Conservation (phyloP, 331 rosid genomes). For the Malus hybrid region DNA sequence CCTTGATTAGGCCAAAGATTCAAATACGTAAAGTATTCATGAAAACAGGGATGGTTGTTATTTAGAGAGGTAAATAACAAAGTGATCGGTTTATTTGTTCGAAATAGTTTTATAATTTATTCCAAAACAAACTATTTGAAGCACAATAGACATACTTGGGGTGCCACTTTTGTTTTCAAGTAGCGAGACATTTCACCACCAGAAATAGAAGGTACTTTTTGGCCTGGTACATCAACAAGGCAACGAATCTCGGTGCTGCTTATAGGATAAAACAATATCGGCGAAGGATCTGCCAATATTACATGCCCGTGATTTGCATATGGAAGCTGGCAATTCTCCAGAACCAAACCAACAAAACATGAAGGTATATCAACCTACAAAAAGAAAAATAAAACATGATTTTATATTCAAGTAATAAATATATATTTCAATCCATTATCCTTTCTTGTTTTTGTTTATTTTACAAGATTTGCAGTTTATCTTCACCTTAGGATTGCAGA, state of each 20-base stretch:
- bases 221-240: constrained; percentile 18
- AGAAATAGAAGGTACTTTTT: constrained; percentile 12
- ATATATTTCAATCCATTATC: neutral
- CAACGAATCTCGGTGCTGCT: constrained; percentile 20
- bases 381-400: neutral
- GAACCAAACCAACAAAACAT: constrained; percentile 18
- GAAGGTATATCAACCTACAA: constrained; percentile 15
- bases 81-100: neutral
- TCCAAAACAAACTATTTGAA: neutral
- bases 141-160: constrained; percentile 4
- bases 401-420: neutral
- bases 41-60: neutral
- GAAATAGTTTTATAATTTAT: neutral
- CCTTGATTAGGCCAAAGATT: neutral
- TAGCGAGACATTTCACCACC: constrained; percentile 16
- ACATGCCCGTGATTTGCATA: constrained; percentile 13
- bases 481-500: constrained; percentile 10
- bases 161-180: constrained; percentile 15
- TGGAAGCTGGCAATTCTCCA: constrained; percentile 21
- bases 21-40: neutral
- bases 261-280: constrained; percentile 17
- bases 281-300: constrained; percentile 14
- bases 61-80: neutral
- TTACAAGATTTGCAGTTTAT: neutral
- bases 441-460: neutral